Conservation (phyloP, 148 eudicot species). For the Pouteria glomerata region DNA sequence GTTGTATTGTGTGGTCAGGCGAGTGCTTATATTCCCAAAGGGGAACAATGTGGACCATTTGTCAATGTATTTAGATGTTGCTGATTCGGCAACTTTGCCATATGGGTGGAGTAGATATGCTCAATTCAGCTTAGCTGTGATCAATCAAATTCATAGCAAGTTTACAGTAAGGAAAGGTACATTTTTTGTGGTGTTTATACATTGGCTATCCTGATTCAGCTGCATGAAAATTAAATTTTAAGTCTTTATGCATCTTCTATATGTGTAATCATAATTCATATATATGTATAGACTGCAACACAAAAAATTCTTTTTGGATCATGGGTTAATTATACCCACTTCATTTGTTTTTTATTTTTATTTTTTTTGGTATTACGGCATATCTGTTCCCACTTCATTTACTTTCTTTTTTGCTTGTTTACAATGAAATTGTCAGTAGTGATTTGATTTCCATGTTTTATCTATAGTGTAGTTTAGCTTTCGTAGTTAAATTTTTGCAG, state of each 20-base stretch:
- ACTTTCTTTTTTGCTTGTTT: too few relatives aligned
- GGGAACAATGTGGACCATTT: slow-evolving; percentile 46
- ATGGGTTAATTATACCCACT: too few relatives aligned
- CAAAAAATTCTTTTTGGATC: too few relatives aligned
- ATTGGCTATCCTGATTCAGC: not conserved
- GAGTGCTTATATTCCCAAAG: slow-evolving; percentile 33
- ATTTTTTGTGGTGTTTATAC: not conserved
- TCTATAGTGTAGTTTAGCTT: not conserved
- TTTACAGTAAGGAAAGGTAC: slow-evolving; percentile 43
- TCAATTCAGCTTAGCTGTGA: slow-evolving; percentile 44
- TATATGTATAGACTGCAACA: too few relatives aligned
- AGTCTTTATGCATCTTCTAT: not conserved
- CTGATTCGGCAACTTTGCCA: slow-evolving; percentile 41
- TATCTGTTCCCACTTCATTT: not conserved
- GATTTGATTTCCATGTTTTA: not conserved
- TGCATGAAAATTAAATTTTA: not conserved
- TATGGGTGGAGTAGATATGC: slow-evolving; percentile 57
- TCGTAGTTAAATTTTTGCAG: not conserved
- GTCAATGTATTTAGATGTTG: slow-evolving; percentile 52
- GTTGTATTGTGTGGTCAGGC: slow-evolving; percentile 14
- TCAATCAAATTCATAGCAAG: slow-evolving; percentile 42
- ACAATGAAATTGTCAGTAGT: not conserved
- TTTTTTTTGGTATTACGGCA: not conserved
- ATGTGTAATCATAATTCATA: too few relatives aligned
- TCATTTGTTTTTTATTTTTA: not conserved